These are phyloP conservation scores for Gentiana macrophylla DNA, from an alignment of 257 asterid species.

Conservation along the genomic window DNA sequence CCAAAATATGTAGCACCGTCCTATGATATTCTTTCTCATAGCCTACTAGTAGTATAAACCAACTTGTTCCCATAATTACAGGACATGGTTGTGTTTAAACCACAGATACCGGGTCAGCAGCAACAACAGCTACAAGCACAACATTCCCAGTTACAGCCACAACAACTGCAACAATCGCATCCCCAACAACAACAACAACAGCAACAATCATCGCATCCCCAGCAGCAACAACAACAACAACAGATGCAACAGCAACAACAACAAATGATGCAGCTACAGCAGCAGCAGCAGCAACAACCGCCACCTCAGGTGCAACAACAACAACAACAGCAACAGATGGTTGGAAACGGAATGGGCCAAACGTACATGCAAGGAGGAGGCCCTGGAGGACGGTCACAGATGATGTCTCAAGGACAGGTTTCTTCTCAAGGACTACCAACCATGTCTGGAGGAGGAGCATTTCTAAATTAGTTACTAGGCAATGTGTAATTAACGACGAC, in stretches of 20 bases:
- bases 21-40: background rate
- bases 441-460: constrained; percentile 53
- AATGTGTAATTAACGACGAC: no score
- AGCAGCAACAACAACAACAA: constrained; percentile 16
- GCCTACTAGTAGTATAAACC: no score
- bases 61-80: constrained; percentile 8
- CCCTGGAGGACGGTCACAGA: constrained; percentile 28
- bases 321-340: constrained; percentile 58
- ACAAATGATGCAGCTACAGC: constrained; percentile 20
- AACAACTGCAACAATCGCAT: constrained; percentile 22
- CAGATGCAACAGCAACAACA: constrained; percentile 28
- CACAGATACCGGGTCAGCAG: constrained; percentile 53
- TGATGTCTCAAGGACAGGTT: constrained; percentile 67
- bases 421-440: constrained; percentile 61
- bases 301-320: constrained; percentile 22
- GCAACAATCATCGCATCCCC: constrained; percentile 28
- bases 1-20: no score
- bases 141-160: constrained; percentile 9
- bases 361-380: constrained; percentile 61
- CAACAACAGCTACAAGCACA: constrained; percentile 14
- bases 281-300: constrained; percentile 27
- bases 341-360: constrained; percentile 53
- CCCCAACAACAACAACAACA: constrained; percentile 32
- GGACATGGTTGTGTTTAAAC: constrained; percentile 90
- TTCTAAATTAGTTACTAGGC: constrained; percentile 30